Percentiles rank a stretch among this genome's conserved stretches.
phyloP scores from a whole-genome alignment of 2,329 filamentous ascomycete species.

The Neofusicoccum kwambonambiense region DNA sequence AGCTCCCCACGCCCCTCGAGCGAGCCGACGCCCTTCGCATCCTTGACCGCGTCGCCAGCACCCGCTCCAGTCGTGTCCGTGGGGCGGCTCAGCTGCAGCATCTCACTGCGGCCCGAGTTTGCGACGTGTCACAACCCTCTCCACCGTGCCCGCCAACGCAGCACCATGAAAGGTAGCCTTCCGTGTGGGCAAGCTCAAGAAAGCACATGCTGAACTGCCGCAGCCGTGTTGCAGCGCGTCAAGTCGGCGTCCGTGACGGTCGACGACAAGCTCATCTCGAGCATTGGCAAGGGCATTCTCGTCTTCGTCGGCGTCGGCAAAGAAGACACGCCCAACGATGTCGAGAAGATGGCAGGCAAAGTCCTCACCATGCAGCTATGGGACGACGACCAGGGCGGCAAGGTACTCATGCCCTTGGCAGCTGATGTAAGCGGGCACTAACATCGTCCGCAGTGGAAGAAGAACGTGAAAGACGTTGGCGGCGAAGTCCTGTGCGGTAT shows the following conservation, averaged over 20 bases:
- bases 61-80: background rate
- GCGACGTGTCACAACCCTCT: slow-evolving; percentile 9
- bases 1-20: background rate
- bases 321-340: slow-evolving; percentile 86
- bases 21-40: background rate
- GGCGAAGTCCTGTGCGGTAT: slow-evolving; percentile 94
- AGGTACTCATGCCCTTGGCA: slow-evolving; percentile 47
- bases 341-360: slow-evolving; percentile 78
- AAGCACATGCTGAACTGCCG: slow-evolving; percentile 18
- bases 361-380: slow-evolving; percentile 88
- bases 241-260: slow-evolving; percentile 95
- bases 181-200: background rate
- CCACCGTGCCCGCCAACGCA: background rate
- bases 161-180: slow-evolving; percentile 18
- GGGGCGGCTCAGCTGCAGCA: background rate
- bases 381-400: slow-evolving; percentile 74
- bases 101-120: background rate
- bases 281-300: slow-evolving; percentile 84
- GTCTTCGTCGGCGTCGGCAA: slow-evolving; percentile 90
- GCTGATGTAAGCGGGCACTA: slow-evolving; percentile 12
- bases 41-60: background rate
- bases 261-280: slow-evolving; percentile 84
- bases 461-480: slow-evolving; percentile 78
- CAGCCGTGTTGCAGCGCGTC: slow-evolving; percentile 90
- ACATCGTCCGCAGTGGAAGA: slow-evolving; percentile 70